Percentiles rank a stretch among this genome's conserved stretches.
phyloP scores from a whole-genome alignment of 768 basidiomycete species.

The Sporobolomyces roseus region DNA sequence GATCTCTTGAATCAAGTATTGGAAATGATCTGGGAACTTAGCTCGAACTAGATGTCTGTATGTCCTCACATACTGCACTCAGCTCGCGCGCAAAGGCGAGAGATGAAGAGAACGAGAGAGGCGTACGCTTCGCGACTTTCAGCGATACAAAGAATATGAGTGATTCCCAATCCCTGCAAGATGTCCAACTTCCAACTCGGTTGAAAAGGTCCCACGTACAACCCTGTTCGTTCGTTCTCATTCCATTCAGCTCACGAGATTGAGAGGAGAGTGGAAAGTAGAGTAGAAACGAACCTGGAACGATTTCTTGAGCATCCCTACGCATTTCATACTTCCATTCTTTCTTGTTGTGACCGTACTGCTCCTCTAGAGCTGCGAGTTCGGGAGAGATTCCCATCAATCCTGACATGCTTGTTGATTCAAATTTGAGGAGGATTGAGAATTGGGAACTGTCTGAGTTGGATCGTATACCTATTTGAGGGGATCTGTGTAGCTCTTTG shows the following conservation, averaged over 20 bases:
- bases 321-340: constrained; percentile 82
- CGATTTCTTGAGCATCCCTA: constrained; percentile 86
- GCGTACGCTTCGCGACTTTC: constrained; percentile 39
- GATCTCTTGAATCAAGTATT: constrained; percentile 76
- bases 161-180: constrained; percentile 63
- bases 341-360: constrained; percentile 26
- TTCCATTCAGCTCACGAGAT: too few species aligned
- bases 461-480: too few species aligned
- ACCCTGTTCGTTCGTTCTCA: constrained; percentile 51
- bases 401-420: background rate
- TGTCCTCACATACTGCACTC: background rate
- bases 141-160: constrained; percentile 65
- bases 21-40: constrained; percentile 72
- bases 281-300: constrained; percentile 37
- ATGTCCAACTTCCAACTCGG: constrained; percentile 76
- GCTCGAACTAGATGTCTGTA: constrained; percentile 72
- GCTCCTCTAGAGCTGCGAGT: constrained; percentile 25
- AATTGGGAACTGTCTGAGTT: too few species aligned
- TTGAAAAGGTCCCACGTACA: constrained; percentile 80
- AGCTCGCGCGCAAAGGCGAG: too few species aligned
- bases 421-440: too few species aligned
- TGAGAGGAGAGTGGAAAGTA: constrained; percentile 45
- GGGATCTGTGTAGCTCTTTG: too few species aligned
- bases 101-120: background rate
- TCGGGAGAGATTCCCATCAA: constrained; percentile 25